phyloP scores from a whole-genome alignment of 192 early-diverging fungal species.

The Entomortierella beljakovae region DNA sequence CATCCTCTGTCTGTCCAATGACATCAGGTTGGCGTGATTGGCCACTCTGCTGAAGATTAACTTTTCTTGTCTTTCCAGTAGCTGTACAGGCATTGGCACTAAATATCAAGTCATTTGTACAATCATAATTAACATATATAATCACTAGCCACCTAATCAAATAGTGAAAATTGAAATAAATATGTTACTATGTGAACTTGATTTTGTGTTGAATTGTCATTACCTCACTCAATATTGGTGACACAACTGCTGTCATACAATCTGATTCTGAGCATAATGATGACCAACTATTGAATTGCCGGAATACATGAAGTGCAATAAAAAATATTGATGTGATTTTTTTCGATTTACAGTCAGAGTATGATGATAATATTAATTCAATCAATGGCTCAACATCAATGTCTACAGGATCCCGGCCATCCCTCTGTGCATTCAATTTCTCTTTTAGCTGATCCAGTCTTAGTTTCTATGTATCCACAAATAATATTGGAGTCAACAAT shows the following conservation, averaged over 20 bases:
- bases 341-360: not conserved
- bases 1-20: slow-evolving; percentile 6
- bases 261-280: slow-evolving; percentile 14
- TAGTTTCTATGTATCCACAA: slow-evolving; percentile 4
- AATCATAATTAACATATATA: slow-evolving; percentile 1
- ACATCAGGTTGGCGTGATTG: slow-evolving; percentile 8
- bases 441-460: slow-evolving; percentile 10
- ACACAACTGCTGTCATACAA: slow-evolving; percentile 7
- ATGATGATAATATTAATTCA: slow-evolving; percentile 5
- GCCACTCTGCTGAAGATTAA: slow-evolving; percentile 7
- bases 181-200: slow-evolving; percentile 24
- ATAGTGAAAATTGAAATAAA: slow-evolving; percentile 1
- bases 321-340: slow-evolving; percentile 11
- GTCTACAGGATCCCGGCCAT: slow-evolving; percentile 1
- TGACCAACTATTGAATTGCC: slow-evolving; percentile 10
- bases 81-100: slow-evolving; percentile 19
- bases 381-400: slow-evolving; percentile 3
- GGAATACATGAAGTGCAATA: slow-evolving; percentile 12
- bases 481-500: slow-evolving; percentile 1
- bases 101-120: not conserved
- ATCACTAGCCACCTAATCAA: slow-evolving; percentile 5
- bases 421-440: slow-evolving; percentile 6
- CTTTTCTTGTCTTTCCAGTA: slow-evolving; percentile 15
- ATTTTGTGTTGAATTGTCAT: slow-evolving; percentile 13
- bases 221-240: slow-evolving; percentile 8